Conservation (phyloP, 1,139 yeast genomes). For the Geotrichum australiense region DNA sequence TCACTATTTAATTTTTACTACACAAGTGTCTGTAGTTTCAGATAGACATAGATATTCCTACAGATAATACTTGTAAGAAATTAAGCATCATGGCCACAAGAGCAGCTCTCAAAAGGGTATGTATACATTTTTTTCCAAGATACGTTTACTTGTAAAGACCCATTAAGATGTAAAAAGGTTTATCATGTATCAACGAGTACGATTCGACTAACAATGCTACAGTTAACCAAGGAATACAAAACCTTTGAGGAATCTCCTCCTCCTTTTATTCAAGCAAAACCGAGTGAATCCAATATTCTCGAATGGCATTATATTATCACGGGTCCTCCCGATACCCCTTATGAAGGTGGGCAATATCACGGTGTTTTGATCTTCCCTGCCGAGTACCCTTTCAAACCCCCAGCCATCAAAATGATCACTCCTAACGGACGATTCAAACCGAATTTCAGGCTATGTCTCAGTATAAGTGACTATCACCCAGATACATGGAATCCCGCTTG, state of each 20-base stretch:
- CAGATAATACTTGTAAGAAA: background rate
- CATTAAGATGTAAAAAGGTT: background rate
- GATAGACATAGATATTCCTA: no score
- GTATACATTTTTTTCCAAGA: slow-evolving; percentile 14
- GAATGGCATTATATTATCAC: slow-evolving; percentile 75
- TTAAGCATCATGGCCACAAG: slow-evolving; percentile 32
- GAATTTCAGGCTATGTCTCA: slow-evolving; percentile 71
- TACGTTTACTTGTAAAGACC: background rate
- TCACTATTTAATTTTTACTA: no score
- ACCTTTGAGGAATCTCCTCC: slow-evolving; percentile 68
- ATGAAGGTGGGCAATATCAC: slow-evolving; percentile 80
- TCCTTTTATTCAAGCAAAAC: slow-evolving; percentile 75
- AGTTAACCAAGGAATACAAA: slow-evolving; percentile 72
- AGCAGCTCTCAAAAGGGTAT: slow-evolving; percentile 33
- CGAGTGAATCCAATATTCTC: slow-evolving; percentile 69
- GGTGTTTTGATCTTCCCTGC: slow-evolving; percentile 78
- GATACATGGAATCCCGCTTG: slow-evolving; percentile 95
- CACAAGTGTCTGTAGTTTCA: no score
- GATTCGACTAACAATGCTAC: slow-evolving; percentile 6
- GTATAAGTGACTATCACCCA: slow-evolving; percentile 91
- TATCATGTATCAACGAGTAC: slow-evolving; percentile 11
- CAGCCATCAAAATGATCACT: slow-evolving; percentile 81
- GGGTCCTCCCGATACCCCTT: slow-evolving; percentile 86
- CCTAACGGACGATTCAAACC: slow-evolving; percentile 71
- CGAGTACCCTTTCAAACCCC: slow-evolving; percentile 90